Conservation (phyloP, 345 rosid species). For the Geranium rotundifolium region DNA sequence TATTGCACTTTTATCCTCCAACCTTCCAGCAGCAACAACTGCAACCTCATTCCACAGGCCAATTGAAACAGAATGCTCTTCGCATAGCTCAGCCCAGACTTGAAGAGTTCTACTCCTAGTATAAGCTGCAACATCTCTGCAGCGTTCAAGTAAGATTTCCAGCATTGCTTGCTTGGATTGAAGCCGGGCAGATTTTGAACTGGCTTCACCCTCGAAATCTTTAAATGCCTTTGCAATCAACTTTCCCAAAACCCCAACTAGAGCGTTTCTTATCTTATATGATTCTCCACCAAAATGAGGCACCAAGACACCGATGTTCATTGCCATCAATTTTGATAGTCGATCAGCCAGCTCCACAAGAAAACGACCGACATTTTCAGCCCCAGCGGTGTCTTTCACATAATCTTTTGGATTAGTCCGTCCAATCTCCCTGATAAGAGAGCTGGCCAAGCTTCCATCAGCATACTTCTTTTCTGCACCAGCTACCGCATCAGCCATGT, state of each 20-base stretch:
- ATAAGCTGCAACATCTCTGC: conserved; percentile 94
- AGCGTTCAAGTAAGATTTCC: conserved; percentile 91
- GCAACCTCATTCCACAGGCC: conserved; percentile 98
- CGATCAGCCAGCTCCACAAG: conserved; percentile 89
- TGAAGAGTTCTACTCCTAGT: conserved; percentile 95
- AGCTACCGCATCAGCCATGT: conserved; percentile 89
- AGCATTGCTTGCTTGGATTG: conserved; percentile 95
- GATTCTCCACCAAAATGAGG: conserved; percentile 98
- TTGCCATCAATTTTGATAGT: conserved; percentile 67
- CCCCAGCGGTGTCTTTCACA: conserved; percentile 79
- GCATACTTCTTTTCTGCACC: conserved; percentile 83
- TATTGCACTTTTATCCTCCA: conserved; percentile 91
- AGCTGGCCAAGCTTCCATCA: conserved; percentile 82
- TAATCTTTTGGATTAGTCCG: conserved; percentile 80
- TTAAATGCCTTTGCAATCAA: conserved; percentile 76
- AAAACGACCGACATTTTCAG: conserved; percentile 94
- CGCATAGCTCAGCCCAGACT: conserved; percentile 95
- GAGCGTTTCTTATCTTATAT: conserved; percentile 86
- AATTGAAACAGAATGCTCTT: conserved; percentile 78
- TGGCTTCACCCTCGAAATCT: conserved; percentile 66
- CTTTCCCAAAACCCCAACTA: conserved; percentile 83
- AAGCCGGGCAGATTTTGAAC: conserved; percentile 73
- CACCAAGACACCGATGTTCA: conserved; percentile 75
- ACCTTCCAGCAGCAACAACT: conserved; percentile 80
- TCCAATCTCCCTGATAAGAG: conserved; percentile 81